Base-by-base conservation (phyloP, 345 rosid species). In the Noccaea bulbosa region DNA sequence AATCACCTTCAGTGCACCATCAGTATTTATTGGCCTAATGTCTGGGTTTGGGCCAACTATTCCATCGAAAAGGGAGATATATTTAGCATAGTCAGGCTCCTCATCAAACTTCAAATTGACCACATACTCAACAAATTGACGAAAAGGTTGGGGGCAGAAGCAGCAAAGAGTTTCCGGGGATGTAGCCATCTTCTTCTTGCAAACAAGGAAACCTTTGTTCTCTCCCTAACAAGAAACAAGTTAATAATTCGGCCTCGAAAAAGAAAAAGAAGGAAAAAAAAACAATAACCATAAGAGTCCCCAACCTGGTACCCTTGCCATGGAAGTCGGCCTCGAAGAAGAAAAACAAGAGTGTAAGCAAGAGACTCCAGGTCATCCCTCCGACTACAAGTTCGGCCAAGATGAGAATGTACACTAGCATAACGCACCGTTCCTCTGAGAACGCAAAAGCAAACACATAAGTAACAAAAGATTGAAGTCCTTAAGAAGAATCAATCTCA, bases 281-380 rank as follows among this genome's bases (percentile, higher is more conserved):
- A 15, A 3, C 7, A 69, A 33, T 15, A 57, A 59, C 24, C 4
- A 51, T 22, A 37, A 37, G 69, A 65, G 71, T 30, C 47, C 17
- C 70, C 45, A 62, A 89, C 98, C 97, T 93, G 98, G 67, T 79
- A 93, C 60, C 98, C 98, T 82, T 93, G 98, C 98, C 98, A 93
- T 43, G 98, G 97, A 69, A 93, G 77, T 50, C 97, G 85, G 15
- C 98, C 94, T 76, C 96, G 96, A n/a, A 91, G 89, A 79, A 93
- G 98, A 75, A 93, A 93, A 82, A 93, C 78, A 67, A 93, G 94
- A 22, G 98, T 93, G 84, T 91, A 93, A 17, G 98, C 98, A 77
- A 93, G 96, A 73, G 98, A 93, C 74, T 93, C 98, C 41, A 93
- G 65, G 80, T 93, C 98, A 81, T 93, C 98, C 73, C 98, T 88